These are phyloP conservation scores for Xylariaceae sp. DNA, from an alignment of 2,329 filamentous ascomycete genomes.

Conservation along the genomic window DNA sequence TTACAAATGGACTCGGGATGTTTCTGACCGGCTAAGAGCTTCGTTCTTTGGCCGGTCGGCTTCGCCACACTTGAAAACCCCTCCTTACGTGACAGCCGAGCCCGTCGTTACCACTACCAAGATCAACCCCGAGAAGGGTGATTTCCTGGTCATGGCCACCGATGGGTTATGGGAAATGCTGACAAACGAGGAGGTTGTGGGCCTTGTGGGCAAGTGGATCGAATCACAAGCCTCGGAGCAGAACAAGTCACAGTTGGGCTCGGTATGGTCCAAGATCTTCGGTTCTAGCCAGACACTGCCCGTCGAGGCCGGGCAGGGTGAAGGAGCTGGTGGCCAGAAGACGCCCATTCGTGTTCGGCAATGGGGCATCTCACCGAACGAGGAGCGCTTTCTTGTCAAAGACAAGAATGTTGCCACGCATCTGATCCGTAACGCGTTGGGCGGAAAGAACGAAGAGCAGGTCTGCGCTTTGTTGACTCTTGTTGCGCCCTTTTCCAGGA, in stretches of 20 bases:
- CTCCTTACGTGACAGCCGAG: slow-evolving; percentile 95
- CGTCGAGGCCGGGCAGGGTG: slow-evolving; percentile 59
- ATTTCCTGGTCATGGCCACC: slow-evolving; percentile 94
- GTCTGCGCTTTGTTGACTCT: slow-evolving; percentile 87
- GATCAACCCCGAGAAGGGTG: slow-evolving; percentile 80
- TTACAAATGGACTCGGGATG: slow-evolving; percentile 92
- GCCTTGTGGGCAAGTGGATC: slow-evolving; percentile 93
- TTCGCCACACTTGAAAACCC: slow-evolving; percentile 74
- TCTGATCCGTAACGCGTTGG: slow-evolving; percentile 88
- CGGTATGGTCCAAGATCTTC: slow-evolving; percentile 62
- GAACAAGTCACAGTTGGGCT: slow-evolving; percentile 61
- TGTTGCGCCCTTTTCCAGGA: slow-evolving; percentile 81
- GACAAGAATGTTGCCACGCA: slow-evolving; percentile 97
- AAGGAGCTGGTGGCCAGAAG: slow-evolving; percentile 63
- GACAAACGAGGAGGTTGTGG: slow-evolving; percentile 95
- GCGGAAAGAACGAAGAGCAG: slow-evolving; percentile 89
- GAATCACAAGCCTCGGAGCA: slow-evolving; percentile 60
- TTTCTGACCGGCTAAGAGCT: slow-evolving; percentile 73
- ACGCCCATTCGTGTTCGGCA: slow-evolving; percentile 84
- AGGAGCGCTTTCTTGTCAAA: slow-evolving; percentile 83
- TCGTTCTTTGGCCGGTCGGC: slow-evolving; percentile 84
- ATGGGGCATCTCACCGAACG: slow-evolving; percentile 74
- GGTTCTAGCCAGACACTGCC: slow-evolving; percentile 59
- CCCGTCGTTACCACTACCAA: slow-evolving; percentile 91
- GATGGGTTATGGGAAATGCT: slow-evolving; percentile 99